Conservation (phyloP, 148 eudicot species). For the Vaccinium darrowii region DNA sequence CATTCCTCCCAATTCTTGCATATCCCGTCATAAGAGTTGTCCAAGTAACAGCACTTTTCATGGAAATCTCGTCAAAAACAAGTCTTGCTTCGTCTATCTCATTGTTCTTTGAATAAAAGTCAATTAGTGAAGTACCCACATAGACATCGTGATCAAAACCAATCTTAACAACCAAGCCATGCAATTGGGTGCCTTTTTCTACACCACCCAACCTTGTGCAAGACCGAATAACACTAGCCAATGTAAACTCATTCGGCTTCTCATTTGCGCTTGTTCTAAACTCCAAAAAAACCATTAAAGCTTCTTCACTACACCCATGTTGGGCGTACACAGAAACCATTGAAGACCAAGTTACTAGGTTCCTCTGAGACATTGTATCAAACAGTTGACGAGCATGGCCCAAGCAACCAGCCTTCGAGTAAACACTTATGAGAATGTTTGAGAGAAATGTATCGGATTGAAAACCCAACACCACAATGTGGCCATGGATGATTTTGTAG, state of each 20-base stretch:
- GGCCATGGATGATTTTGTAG: constrained; percentile 44
- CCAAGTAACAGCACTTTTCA: constrained; percentile 59
- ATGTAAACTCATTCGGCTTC: constrained; percentile 47
- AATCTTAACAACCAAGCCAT: constrained; percentile 41
- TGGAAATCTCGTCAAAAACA: constrained; percentile 45
- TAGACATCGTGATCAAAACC: constrained; percentile 49
- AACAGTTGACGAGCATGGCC: constrained; percentile 46
- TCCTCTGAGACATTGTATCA: constrained; percentile 58
- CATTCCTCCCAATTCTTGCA: constrained; percentile 46
- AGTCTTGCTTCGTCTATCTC: constrained; percentile 43
- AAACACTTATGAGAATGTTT: constrained; percentile 47
- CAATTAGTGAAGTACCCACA: constrained; percentile 60
- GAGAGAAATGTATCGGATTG: constrained; percentile 41
- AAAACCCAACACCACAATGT: constrained; percentile 45
- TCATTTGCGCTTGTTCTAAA: constrained; percentile 38
- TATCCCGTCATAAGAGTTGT: constrained; percentile 57
- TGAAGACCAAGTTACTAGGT: constrained; percentile 63
- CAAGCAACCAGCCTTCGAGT: constrained; percentile 36
- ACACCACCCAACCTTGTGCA: constrained; percentile 36
- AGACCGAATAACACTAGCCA: constrained; percentile 56
- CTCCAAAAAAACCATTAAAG: constrained; percentile 36
- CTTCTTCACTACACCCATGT: constrained; percentile 40
- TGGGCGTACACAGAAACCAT: constrained; percentile 45
- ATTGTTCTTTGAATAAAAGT: constrained; percentile 51
- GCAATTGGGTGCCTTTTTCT: constrained; percentile 44